These are phyloP conservation scores for Colletotrichum spinosum DNA, from an alignment of 2,329 filamentous ascomycete genomes.

Conservation along the genomic window DNA sequence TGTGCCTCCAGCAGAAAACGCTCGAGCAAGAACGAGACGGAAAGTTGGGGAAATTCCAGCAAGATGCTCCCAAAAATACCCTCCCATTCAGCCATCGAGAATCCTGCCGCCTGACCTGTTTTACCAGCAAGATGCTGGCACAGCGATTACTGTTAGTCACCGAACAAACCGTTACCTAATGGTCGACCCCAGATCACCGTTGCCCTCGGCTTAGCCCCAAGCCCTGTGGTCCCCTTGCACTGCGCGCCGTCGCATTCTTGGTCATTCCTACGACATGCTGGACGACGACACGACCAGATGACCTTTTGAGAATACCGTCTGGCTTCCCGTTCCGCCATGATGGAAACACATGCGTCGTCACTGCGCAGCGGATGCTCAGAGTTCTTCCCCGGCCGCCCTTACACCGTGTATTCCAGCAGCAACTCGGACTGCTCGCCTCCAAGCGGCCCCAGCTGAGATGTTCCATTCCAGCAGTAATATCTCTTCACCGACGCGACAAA, in stretches of 20 bases:
- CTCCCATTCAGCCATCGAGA: slow-evolving; percentile 10
- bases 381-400: slow-evolving; percentile 20
- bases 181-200: slow-evolving; percentile 12
- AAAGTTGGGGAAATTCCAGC: neutral
- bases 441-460: slow-evolving; percentile 6
- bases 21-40: neutral
- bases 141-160: slow-evolving; percentile 6
- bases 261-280: neutral
- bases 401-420: neutral
- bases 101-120: slow-evolving; percentile 15
- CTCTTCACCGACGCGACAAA: slow-evolving; percentile 22
- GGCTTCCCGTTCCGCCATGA: slow-evolving; percentile 21
- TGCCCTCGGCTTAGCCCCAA: slow-evolving; percentile 21
- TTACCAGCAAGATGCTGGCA: slow-evolving; percentile 18
- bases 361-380: slow-evolving; percentile 15
- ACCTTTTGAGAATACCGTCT: no score
- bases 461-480: slow-evolving; percentile 10
- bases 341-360: slow-evolving; percentile 18
- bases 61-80: slow-evolving; percentile 7
- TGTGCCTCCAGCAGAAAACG: neutral
- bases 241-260: slow-evolving; percentile 1
- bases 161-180: slow-evolving; percentile 27
- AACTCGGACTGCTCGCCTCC: slow-evolving; percentile 21
- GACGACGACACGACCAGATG: no score
- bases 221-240: slow-evolving; percentile 15